Evolutionary conservation across 805 yeast species (phyloP).

Genomic region (Osmozyma mogii): DNA sequence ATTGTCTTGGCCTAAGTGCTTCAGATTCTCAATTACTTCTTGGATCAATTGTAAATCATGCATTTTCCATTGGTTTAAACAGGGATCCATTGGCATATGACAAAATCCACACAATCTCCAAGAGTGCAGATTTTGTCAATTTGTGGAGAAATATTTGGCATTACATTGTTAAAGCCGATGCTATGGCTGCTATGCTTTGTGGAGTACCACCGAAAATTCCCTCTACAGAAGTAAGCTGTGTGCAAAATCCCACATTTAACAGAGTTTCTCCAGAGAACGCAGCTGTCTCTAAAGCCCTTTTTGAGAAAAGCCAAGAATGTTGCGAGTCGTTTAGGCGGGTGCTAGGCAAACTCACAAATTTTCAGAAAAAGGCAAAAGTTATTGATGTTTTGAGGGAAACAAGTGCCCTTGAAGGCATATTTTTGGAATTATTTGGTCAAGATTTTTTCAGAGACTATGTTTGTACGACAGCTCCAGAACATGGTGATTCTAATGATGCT

Average conservation of each 20-base stretch:
- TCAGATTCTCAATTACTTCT: slow-evolving; percentile 31
- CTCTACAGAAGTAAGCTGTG: slow-evolving; percentile 25
- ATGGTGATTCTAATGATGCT: slow-evolving; percentile 5
- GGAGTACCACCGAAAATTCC: slow-evolving; percentile 24
- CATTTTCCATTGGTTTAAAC: slow-evolving; percentile 32
- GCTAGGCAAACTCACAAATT: slow-evolving; percentile 19
- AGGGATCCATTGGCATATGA: slow-evolving; percentile 29
- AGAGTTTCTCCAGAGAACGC: too few species aligned
- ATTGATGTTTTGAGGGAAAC: slow-evolving; percentile 29
- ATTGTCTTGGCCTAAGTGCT: slow-evolving; percentile 34
- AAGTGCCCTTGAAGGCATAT: slow-evolving; percentile 26
- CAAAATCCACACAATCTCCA: slow-evolving; percentile 23
- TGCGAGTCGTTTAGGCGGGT: slow-evolving; percentile 23
- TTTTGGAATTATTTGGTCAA: slow-evolving; percentile 30
- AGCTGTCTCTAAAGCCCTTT: slow-evolving; percentile 5
- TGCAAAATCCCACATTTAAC: slow-evolving; percentile 17
- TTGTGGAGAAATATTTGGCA: slow-evolving; percentile 34
- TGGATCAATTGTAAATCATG: slow-evolving; percentile 30
- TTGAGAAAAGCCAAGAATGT: slow-evolving; percentile 12
- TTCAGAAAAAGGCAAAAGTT: slow-evolving; percentile 23
- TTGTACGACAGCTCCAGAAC: slow-evolving; percentile 21
- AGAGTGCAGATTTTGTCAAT: slow-evolving; percentile 16
- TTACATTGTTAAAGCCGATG: slow-evolving; percentile 23
- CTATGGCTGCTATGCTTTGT: slow-evolving; percentile 22
- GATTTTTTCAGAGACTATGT: slow-evolving; percentile 34